These are phyloP conservation scores for Beauveria australis DNA, from an alignment of 2,329 filamentous ascomycete species.

Conservation along the genomic window DNA sequence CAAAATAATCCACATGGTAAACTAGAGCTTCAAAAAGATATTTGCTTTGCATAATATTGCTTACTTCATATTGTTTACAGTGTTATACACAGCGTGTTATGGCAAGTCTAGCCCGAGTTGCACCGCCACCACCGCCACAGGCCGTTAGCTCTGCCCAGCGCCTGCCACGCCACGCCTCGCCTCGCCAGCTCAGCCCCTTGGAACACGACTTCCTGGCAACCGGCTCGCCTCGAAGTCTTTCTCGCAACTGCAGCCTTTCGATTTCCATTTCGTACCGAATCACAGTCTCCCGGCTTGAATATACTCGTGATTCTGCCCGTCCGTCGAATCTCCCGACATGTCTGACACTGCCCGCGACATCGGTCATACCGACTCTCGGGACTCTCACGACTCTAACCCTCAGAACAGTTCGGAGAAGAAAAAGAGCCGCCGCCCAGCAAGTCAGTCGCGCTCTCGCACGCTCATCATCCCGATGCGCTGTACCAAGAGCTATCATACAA, in stretches of 20 bases:
- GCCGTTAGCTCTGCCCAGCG: neutral
- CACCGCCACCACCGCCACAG: constrained; percentile 7
- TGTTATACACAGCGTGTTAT: too few relatives aligned
- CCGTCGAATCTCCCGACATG: constrained; percentile 25
- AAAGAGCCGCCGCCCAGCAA: constrained; percentile 87
- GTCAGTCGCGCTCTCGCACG: constrained; percentile 40
- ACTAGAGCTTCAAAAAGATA: too few relatives aligned
- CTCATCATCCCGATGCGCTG: neutral
- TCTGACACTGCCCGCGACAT: constrained; percentile 37
- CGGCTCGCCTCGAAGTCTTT: neutral
- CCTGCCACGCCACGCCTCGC: neutral
- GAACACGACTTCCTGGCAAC: constrained; percentile 1
- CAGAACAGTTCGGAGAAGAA: constrained; percentile 59
- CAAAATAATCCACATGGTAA: too few relatives aligned
- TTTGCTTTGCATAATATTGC: too few relatives aligned
- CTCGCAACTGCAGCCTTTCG: neutral
- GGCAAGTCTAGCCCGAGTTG: neutral
- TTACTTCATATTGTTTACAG: too few relatives aligned
- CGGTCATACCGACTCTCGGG: constrained; percentile 44
- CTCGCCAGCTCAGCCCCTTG: constrained; percentile 7
- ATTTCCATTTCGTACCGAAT: neutral
- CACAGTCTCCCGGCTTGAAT: neutral
- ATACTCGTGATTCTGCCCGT: neutral
- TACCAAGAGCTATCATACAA: neutral
- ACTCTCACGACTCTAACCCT: constrained; percentile 41